A percentile compares a stretch with the other conserved stretches of the same genome.
Evolutionary conservation across 768 basidiomycete genomes (phyloP).

Genomic region (Epithele typhae): DNA sequence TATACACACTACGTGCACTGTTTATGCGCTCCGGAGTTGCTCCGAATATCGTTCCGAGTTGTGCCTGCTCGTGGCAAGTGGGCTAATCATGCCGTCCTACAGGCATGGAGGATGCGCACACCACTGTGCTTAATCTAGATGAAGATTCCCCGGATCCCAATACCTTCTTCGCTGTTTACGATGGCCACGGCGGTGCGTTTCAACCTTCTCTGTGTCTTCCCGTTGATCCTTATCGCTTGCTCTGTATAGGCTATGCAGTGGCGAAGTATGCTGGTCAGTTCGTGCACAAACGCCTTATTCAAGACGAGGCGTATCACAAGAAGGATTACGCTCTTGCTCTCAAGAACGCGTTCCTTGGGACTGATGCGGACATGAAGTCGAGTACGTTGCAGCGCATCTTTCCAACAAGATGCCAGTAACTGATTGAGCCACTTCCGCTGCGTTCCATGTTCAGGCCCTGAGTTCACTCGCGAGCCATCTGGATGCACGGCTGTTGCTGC

Average conservation of each 20-base stretch:
- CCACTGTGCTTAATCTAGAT: slow-evolving; percentile 67
- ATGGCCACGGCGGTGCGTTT: slow-evolving; percentile 89
- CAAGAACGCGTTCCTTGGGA: slow-evolving; percentile 87
- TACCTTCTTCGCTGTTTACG: slow-evolving; percentile 95
- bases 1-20: too few relatives aligned
- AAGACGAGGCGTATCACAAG: slow-evolving; percentile 68
- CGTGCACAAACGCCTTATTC: slow-evolving; percentile 70
- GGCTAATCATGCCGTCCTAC: slow-evolving; percentile 8
- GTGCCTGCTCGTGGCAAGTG: too few relatives aligned
- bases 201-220: not conserved
- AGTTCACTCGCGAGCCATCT: slow-evolving; percentile 86
- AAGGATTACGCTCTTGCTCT: slow-evolving; percentile 72
- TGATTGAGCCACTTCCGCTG: slow-evolving; percentile 5
- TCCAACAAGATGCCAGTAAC: slow-evolving; percentile 5
- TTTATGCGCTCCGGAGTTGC: too few relatives aligned
- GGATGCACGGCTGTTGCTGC: slow-evolving; percentile 95
- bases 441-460: slow-evolving; percentile 53
- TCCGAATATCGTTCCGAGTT: too few relatives aligned
- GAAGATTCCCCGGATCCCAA: slow-evolving; percentile 43
- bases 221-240: not conserved
- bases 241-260: slow-evolving; percentile 64
- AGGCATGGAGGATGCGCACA: slow-evolving; percentile 99
- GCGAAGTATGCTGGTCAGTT: slow-evolving; percentile 83
- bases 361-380: slow-evolving; percentile 89
- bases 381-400: slow-evolving; percentile 42